phyloP scores from a whole-genome alignment of 352 stramenopile genomes.

The Phytophthora constricta region DNA sequence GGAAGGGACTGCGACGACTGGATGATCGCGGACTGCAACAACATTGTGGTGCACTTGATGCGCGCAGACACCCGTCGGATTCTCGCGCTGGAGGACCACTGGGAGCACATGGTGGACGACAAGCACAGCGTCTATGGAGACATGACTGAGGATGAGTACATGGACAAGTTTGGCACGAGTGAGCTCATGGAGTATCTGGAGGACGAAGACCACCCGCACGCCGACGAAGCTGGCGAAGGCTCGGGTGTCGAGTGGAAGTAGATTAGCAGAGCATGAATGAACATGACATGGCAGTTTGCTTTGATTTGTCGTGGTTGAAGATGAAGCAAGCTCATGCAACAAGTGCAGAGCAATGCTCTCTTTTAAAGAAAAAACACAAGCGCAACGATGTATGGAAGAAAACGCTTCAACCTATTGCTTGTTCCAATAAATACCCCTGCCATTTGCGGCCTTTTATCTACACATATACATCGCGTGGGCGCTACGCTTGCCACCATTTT shows the following conservation, averaged over 20 bases:
- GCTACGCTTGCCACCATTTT: slow-evolving; percentile 10
- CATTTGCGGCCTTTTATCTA: slow-evolving; percentile 30
- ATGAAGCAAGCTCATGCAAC: no score
- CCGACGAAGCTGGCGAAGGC: slow-evolving; percentile 38
- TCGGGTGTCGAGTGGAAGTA: slow-evolving; percentile 74
- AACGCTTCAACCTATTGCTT: slow-evolving; percentile 29
- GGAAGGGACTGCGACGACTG: slow-evolving; percentile 91
- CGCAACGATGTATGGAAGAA: neutral
- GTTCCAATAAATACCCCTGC: slow-evolving; percentile 46
- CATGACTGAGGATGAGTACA: slow-evolving; percentile 87
- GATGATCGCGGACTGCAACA: slow-evolving; percentile 93
- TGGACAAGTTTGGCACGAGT: slow-evolving; percentile 87
- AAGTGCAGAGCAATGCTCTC: no score
- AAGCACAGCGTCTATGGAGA: slow-evolving; percentile 83
- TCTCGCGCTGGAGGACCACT: slow-evolving; percentile 79
- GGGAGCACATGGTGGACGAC: slow-evolving; percentile 86
- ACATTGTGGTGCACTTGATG: slow-evolving; percentile 91
- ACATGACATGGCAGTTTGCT: slow-evolving; percentile 1
- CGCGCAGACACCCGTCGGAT: slow-evolving; percentile 76
- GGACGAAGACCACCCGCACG: slow-evolving; percentile 59
- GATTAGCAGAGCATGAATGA: slow-evolving; percentile 19
- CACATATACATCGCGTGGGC: slow-evolving; percentile 30
- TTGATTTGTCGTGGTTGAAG: neutral
- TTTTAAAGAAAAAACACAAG: neutral
- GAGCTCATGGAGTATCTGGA: slow-evolving; percentile 86